Base-by-base conservation (phyloP, 768 basidiomycete species). In the Trametes cubensis region DNA sequence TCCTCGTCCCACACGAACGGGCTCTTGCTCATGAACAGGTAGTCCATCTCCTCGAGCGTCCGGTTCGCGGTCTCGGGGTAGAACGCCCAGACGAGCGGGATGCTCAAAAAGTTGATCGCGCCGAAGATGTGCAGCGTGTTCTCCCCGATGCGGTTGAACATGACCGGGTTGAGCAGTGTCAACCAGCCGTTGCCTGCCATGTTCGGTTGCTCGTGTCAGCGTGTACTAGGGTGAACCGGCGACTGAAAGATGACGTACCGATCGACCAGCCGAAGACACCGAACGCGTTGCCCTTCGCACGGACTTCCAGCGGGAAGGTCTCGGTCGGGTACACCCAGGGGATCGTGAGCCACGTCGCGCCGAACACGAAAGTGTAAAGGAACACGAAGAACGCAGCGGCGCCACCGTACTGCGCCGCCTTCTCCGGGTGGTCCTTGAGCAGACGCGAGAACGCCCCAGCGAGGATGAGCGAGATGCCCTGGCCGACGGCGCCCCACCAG, bases 321-420 rank as follows among this genome's bases (percentile, higher is more conserved):
- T 80, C 69, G 14, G 74, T 74, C 15, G 73, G 73, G 65, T 62
- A 71, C 23, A 69, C 72, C 73, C 73, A 74, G 3, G 78, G 78
- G 55, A 79, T 79, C 6, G 78, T 78, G 39, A 79, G 70, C 79
- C 79, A 80, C n/a, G 79, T 80, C 40, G 78, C 79, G 39, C 78
- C 79, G 67, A 79, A 80, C 18, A 78, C 64, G 15, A 74, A 73
- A 0, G 78, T 80, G 65, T 79, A 80, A 30, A 76, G 57, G 69
- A 80, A 80, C 30, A 80, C 74, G 69, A 79, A 79, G 63, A 77
- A 73, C 5, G 78, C 79, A 0, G 78, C 77, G 0, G 78, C 78
- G 25, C 77, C 78, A 25, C 78, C 79, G 66, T 77, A 80, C 57
- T 72, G 63, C 4, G 74, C 61, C 0, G 77, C 74, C 55, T 76